Base-by-base conservation (phyloP, 768 basidiomycete genomes). In the Tricholoma sp. region DNA sequence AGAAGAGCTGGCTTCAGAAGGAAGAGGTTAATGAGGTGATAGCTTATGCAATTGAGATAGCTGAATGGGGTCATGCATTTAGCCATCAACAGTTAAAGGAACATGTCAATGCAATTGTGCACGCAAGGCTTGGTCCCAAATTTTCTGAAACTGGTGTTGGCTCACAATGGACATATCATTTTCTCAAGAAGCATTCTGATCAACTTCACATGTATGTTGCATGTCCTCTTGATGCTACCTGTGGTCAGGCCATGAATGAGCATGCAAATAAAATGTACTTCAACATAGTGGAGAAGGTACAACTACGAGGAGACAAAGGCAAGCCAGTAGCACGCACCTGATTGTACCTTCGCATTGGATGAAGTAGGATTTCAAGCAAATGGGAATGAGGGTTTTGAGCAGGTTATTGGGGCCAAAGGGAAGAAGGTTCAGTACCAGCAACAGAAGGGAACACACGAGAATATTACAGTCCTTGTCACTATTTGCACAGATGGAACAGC, bases 181-280 rank as follows among this genome's bases (percentile, higher is more conserved):
- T 57, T 18, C 11, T 58, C n/a, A 33, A 48, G 18, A 58, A 33
- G 29, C 53, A 58, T 41, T 29, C n/a, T 4, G 41, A 54, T n/a
- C 11, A 53, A 33, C 56, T 76, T 1, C 60, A 64, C 32, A 66
- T 66, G 5, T 66, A 66, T 56, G 71, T 68, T 70, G 64, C 66
- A 52, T 66, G 65, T 32, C 60, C 68, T 2, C 66, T 76, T 1
- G 71, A 69, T 52, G 70, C 57, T 18, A 57, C 49, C 59, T 9
- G 60, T 63, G 7, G 59, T 72, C 10, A 74, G 72, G 57, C 69
- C 67, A 0, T n/a, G n/a, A n/a, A n/a, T n/a, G n/a, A n/a, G n/a
- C n/a, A n/a, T n/a, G n/a, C n/a, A n/a, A n/a, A n/a, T n/a, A n/a
- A n/a, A n/a, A n/a, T n/a, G n/a, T n/a, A n/a, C n/a, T n/a, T n/a